A percentile compares a stretch with the other conserved stretches of the same genome.
phyloP scores from a whole-genome alignment of 2,329 filamentous ascomycete genomes.

The Trichoderma cornu-damae region DNA sequence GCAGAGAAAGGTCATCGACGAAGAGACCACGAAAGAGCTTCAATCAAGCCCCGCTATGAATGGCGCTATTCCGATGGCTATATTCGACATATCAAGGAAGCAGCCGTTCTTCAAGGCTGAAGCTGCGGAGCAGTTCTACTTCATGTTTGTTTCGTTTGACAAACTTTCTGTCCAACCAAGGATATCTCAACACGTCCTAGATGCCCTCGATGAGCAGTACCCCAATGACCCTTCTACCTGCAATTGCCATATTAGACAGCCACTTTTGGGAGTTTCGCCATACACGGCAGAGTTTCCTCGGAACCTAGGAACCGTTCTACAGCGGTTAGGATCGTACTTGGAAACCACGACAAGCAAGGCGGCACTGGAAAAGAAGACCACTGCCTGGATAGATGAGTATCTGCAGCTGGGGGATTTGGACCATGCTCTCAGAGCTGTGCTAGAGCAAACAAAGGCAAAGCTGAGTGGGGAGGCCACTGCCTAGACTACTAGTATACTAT shows the following conservation, averaged over 20 bases:
- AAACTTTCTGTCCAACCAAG: constrained; percentile 58
- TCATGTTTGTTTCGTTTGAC: constrained; percentile 68
- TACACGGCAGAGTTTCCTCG: constrained; percentile 66
- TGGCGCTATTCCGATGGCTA: constrained; percentile 88
- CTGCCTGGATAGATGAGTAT: constrained; percentile 51
- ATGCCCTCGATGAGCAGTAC: constrained; percentile 54
- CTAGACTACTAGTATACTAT: background rate
- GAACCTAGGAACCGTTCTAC: constrained; percentile 61
- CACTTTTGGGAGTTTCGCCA: constrained; percentile 60
- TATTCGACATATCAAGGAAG: constrained; percentile 81
- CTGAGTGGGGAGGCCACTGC: constrained; percentile 15
- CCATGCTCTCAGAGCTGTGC: constrained; percentile 49
- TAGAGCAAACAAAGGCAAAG: constrained; percentile 47
- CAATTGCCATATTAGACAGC: constrained; percentile 66
- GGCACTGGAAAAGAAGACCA: constrained; percentile 45
- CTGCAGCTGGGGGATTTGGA: constrained; percentile 49
- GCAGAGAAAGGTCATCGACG: constrained; percentile 42
- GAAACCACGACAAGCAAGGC: constrained; percentile 42
- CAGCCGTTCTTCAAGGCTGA: constrained; percentile 64
- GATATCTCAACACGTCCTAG: constrained; percentile 70
- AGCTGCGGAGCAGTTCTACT: constrained; percentile 72
- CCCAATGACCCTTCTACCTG: constrained; percentile 59
- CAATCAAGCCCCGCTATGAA: constrained; percentile 76
- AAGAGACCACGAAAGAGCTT: constrained; percentile 47
- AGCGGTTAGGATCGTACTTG: constrained; percentile 51